Base-by-base conservation (phyloP, 768 basidiomycete genomes). In the Serendipita vermifera region DNA sequence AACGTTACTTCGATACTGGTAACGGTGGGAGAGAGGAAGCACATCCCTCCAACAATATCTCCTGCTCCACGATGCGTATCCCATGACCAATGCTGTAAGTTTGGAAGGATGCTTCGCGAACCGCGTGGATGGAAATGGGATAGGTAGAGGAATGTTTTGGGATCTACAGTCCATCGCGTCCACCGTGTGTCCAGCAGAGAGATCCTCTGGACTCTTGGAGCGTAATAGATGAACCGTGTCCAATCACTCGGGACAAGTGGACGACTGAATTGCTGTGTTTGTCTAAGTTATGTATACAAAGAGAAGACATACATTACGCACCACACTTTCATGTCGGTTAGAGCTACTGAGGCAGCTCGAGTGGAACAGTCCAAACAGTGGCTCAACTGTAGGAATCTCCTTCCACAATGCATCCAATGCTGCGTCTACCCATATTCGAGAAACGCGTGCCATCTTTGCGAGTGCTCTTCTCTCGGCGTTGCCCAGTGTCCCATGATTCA, bases 1-100 rank as follows among this genome's bases (percentile, higher is more conserved):
- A 51, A n/a, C 5, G 46, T 51, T n/a, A 51, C 46, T 29, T 51
- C 46, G 46, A 51, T 51, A 29, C 46, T 51, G 24, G 46, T 51
- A 15, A 51, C 46, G 5, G 46, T 27, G 9, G 46, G 24, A 7
- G 22, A 22, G 3, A 51, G 46, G 17, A 51, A 51, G 24, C 46
- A 51, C 46, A 51, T 51, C 24, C 46, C 46, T 31, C 46, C 46
- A 22, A 51, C 46, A 51, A 51, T 51, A 29, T 51, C 46, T 31
- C 46, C 46, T 27, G 46, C 46, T 4, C 46, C 46, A 3, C 46
- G 46, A 24, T 51, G 46, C 5, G 46, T 51, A 26, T 51, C 46
- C 46, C 46, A 51, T 27, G 46, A 22, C 46, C 46, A 51, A 22
- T 51, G 46, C 27, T 51, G 46, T 7, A 51, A 29, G 32, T 51